phyloP scores from a whole-genome alignment of 768 basidiomycete species.

The Nidularia pulvinata region DNA sequence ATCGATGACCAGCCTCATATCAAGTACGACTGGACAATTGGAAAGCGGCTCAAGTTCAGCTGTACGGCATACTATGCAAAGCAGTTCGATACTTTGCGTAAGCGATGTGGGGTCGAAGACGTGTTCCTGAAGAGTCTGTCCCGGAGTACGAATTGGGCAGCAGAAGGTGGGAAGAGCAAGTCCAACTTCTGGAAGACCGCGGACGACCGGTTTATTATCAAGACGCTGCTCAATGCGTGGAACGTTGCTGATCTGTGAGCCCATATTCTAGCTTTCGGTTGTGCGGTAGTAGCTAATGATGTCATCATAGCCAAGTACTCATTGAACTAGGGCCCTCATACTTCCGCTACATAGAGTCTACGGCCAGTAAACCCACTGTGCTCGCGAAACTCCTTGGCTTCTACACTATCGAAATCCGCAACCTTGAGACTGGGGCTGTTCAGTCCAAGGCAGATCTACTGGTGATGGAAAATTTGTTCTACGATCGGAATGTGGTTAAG shows the following conservation, averaged over 20 bases:
- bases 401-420: constrained; percentile 76
- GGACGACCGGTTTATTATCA: constrained; percentile 81
- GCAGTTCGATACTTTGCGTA: constrained; percentile 71
- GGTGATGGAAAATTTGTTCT: constrained; percentile 88
- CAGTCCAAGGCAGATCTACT: constrained; percentile 75
- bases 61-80: constrained; percentile 85
- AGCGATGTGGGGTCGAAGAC: constrained; percentile 66
- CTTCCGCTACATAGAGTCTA: constrained; percentile 76
- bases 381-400: constrained; percentile 83
- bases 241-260: constrained; percentile 82
- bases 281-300: neutral
- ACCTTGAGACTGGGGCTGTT: constrained; percentile 63
- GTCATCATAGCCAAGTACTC: constrained; percentile 61
- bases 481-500: constrained; percentile 61
- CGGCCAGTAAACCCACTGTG: constrained; percentile 63
- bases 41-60: constrained; percentile 72
- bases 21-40: constrained; percentile 81
- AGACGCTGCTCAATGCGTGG: constrained; percentile 86
- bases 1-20: constrained; percentile 81
- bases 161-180: constrained; percentile 80
- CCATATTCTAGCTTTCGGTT: constrained; percentile 1
- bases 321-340: constrained; percentile 79
- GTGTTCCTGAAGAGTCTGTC: constrained; percentile 60
- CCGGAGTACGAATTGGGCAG: constrained; percentile 64
- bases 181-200: constrained; percentile 82